A percentile compares a stretch with the other conserved stretches of the same genome.
Conservation (phyloP, 495 filamentous ascomycete genomes). For the Hypoxylon cercidicola region DNA sequence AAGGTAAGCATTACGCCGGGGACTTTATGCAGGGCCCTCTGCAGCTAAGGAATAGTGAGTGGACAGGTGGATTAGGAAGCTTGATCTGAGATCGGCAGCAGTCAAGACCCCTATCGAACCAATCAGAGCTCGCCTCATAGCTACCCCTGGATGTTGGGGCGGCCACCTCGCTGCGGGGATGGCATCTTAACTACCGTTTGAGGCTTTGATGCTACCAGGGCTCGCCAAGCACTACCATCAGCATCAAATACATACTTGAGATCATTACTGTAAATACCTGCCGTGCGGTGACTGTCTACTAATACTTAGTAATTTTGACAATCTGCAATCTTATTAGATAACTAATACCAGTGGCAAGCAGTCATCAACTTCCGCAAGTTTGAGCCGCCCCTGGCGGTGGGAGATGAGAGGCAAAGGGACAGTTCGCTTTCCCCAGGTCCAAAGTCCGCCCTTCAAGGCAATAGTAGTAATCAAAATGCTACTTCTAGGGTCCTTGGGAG, state of each 20-base stretch:
- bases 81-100: constrained; percentile 7
- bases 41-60: constrained; percentile 18
- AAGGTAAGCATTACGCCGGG: constrained; percentile 6
- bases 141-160: not conserved
- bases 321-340: not conserved
- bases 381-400: not conserved
- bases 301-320: constrained; percentile 27
- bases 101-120: constrained; percentile 10
- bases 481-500: constrained; percentile 23
- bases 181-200: constrained; percentile 13
- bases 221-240: not conserved
- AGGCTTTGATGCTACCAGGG: constrained; percentile 8
- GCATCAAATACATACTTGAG: constrained; percentile 14
- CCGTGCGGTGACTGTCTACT: constrained; percentile 14
- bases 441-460: constrained; percentile 23
- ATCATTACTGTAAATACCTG: constrained; percentile 34
- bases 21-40: constrained; percentile 37
- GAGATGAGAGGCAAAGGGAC: constrained; percentile 4
- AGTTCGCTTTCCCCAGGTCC: constrained; percentile 17
- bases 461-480: constrained; percentile 38
- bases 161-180: not conserved
- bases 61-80: constrained; percentile 37
- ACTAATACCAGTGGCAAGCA: constrained; percentile 21
- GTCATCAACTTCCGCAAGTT: constrained; percentile 6
- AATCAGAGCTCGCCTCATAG: constrained; percentile 7